Conservation (phyloP, 352 stramenopile species). For the Blastocystis sp. region DNA sequence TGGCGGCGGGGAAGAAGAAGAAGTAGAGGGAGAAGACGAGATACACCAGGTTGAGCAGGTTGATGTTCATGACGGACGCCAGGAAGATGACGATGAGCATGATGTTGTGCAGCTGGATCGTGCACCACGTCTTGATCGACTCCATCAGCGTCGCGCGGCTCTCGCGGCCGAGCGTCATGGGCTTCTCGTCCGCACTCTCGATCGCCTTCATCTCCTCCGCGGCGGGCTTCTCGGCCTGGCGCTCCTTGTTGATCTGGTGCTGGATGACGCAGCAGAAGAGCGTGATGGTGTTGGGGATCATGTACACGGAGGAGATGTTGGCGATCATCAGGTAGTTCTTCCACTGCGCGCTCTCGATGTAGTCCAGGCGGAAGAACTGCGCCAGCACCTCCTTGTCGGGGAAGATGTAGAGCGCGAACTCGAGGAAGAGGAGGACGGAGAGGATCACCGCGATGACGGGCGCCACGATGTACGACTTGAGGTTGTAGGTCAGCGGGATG, state of each 20-base stretch:
- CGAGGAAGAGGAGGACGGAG: constrained; percentile 38
- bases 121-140: constrained; percentile 2
- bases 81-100: constrained; percentile 66
- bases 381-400: constrained; percentile 14
- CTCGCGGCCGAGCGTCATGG: background rate
- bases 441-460: constrained; percentile 37
- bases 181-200: background rate
- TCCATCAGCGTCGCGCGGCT: constrained; percentile 12
- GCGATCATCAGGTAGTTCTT: constrained; percentile 65
- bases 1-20: constrained; percentile 24
- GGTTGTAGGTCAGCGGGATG: constrained; percentile 51
- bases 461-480: constrained; percentile 53
- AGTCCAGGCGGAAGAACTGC: background rate
- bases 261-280: constrained; percentile 58
- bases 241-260: constrained; percentile 32
- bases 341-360: background rate
- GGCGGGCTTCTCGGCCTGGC: background rate
- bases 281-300: constrained; percentile 64
- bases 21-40: constrained; percentile 32
- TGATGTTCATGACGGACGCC: constrained; percentile 44
- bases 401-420: constrained; percentile 58
- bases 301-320: constrained; percentile 66
- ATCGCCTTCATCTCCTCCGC: background rate
- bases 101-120: constrained; percentile 48
- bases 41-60: constrained; percentile 52